A percentile compares a stretch with the other conserved stretches of the same genome.
Conservation (phyloP, 75 land plant genomes). For the Ceratopteris richardii region DNA sequence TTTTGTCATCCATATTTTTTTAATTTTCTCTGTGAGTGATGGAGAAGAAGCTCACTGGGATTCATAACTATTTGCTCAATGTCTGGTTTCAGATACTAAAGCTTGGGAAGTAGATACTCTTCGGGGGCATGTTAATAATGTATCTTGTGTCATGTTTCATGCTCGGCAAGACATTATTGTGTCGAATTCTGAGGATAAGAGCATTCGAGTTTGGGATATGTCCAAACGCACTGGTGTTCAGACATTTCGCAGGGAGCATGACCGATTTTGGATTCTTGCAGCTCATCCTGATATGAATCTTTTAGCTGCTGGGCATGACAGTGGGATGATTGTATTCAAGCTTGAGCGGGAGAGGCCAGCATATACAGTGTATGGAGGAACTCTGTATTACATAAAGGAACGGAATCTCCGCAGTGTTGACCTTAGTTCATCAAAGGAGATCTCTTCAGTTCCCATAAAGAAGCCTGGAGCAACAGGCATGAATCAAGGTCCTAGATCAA, state of each 20-base stretch:
- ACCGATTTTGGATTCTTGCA: conserved; percentile 44
- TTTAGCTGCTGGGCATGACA: conserved; percentile 68
- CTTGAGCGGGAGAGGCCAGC: conserved; percentile 51
- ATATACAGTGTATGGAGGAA: too few relatives aligned
- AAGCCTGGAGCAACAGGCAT: conserved; percentile 44
- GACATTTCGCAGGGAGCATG: conserved; percentile 42
- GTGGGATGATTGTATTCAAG: conserved; percentile 55
- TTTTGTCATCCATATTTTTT: too few relatives aligned
- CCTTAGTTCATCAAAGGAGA: conserved; percentile 28
- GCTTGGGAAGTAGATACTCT: conserved; percentile 64
- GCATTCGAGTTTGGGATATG: conserved; percentile 50
- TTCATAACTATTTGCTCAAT: too few relatives aligned
- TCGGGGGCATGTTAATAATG: conserved; percentile 55
- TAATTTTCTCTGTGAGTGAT: too few relatives aligned
- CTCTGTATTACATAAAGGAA: too few relatives aligned
- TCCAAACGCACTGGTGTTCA: conserved; percentile 28
- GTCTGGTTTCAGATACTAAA: conserved; percentile 53
- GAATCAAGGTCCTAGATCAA: conserved; percentile 52
- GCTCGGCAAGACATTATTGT: conserved; percentile 60
- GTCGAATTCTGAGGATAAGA: conserved; percentile 64
- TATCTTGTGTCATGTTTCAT: conserved; percentile 71
- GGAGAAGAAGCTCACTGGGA: too few relatives aligned
- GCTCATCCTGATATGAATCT: conserved; percentile 55
- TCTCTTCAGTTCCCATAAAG: conserved; percentile 31
- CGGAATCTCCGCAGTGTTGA: conserved; percentile 38